Evolutionary conservation across 192 early-diverging fungal species (phyloP).

Genomic region (Kappamyces sp.): DNA sequence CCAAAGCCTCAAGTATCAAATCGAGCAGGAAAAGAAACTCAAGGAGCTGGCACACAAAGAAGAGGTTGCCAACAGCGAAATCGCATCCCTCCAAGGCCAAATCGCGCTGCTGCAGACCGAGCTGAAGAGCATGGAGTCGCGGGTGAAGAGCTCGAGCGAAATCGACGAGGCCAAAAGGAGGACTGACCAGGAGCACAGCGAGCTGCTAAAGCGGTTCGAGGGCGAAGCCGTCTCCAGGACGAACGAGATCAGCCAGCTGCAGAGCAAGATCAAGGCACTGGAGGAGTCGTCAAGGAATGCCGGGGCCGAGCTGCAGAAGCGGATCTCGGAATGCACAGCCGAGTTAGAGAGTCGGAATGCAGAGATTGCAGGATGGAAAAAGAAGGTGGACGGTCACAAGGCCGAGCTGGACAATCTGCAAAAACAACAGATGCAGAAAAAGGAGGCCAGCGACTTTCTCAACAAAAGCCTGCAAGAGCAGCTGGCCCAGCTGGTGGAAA

Average conservation of each 20-base stretch:
- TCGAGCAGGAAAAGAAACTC: neutral
- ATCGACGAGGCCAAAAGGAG: too few relatives aligned
- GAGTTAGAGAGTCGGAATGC: conserved; percentile 4
- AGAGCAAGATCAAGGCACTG: too few relatives aligned
- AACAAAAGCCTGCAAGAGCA: conserved; percentile 22
- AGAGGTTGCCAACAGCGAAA: too few relatives aligned
- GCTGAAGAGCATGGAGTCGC: too few relatives aligned
- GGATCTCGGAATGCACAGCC: neutral
- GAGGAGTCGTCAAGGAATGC: too few relatives aligned
- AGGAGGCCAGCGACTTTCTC: conserved; percentile 16
- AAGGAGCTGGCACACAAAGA: neutral
- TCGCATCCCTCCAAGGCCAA: too few relatives aligned
- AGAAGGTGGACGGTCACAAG: conserved; percentile 10
- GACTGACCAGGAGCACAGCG: too few relatives aligned
- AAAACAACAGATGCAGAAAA: conserved; percentile 13
- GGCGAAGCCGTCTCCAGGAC: too few relatives aligned
- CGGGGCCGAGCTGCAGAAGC: conserved; percentile 2
- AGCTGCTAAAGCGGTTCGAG: too few relatives aligned
- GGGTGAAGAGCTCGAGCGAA: too few relatives aligned
- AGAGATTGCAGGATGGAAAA: conserved; percentile 3
- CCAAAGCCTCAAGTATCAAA: conserved; percentile 4
- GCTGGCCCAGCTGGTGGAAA: conserved; percentile 19
- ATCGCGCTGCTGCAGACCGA: too few relatives aligned
- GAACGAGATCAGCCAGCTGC: too few relatives aligned
- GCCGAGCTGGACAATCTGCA: conserved; percentile 10